Base-by-base conservation (phyloP, 176 grass and related monocot species). In the Juncus inflexus region DNA sequence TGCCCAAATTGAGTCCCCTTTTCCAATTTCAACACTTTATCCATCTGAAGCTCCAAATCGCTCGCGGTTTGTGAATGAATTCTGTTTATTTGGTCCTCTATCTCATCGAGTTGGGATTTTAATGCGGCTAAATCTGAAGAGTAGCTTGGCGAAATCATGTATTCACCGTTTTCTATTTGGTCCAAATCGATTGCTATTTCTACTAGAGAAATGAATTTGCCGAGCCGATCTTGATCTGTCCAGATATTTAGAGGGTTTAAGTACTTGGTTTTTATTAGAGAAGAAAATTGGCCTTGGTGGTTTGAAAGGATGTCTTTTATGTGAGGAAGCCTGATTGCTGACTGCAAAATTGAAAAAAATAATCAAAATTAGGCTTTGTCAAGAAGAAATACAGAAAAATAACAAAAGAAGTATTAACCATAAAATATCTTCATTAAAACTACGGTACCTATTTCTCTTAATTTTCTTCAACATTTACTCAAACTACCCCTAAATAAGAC, bases 141-240 rank as follows among this genome's bases (percentile, higher is more conserved):
- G 86, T 96, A 96, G 64, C 50, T 66, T 37, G 91, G 87, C 38
- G 91, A 87, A 65, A 96, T 88, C 82, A 79, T 91, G 77, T 96
- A 96, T 61, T 86, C 84, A 19, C 91, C 91, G 64, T 96, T 91
- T 49, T 86, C 91, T 47, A 91, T 39, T 78, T 96, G 84, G 74
- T 75, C 77, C 39, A 96, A 81, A 61, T 96, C 91, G 51, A 96
- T 66, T 65, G 91, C 72, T 67, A 69, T 83, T 77, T 96, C 82
- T 74, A 86, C 82, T 73, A 96, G 76, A 62, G 59, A 45, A 68
- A 76, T 67, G 65, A 96, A 96, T 70, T 64, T 81, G 63, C 77
- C 79, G 43, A 86, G 71, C 28, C 68, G 65, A 67, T 91, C 61
- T 70, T 96, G 73, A 61, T 76, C 12, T 69, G 90, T 72, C 84